Conservation (phyloP, 2,329 filamentous ascomycete species). For the Podosphaera xanthii region DNA sequence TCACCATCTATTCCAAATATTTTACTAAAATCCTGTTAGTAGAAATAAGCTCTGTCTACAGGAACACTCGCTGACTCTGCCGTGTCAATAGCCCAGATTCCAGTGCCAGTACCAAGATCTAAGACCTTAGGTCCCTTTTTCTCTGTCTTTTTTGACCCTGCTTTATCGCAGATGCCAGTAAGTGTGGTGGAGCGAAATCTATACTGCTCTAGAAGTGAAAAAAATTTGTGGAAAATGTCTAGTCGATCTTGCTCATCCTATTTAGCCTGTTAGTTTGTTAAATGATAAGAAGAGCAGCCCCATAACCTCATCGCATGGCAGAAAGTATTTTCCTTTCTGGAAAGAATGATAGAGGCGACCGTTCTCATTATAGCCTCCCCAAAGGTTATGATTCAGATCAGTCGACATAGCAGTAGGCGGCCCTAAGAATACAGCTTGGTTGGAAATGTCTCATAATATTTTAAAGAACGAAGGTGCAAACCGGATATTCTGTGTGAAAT, state of each 20-base stretch:
- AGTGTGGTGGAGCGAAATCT: slow-evolving; percentile 21
- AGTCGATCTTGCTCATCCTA: slow-evolving; percentile 53
- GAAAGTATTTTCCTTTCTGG: slow-evolving; percentile 45
- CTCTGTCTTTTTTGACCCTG: not conserved
- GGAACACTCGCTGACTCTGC: slow-evolving; percentile 34
- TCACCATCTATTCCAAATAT: slow-evolving; percentile 27
- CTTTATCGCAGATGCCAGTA: slow-evolving; percentile 10
- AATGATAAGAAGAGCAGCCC: not conserved
- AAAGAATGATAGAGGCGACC: slow-evolving; percentile 47
- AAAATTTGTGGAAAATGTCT: slow-evolving; percentile 64
- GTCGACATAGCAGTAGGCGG: too few species aligned
- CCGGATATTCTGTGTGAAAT: too few species aligned
- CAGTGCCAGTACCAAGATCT: slow-evolving; percentile 65
- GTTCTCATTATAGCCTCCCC: slow-evolving; percentile 32
- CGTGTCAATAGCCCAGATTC: slow-evolving; percentile 79
- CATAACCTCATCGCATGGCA: slow-evolving; percentile 52
- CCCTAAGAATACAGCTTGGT: too few species aligned
- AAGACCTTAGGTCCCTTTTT: slow-evolving; percentile 23
- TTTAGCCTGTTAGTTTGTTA: not conserved
- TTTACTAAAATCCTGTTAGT: slow-evolving; percentile 18
- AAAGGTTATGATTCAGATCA: not conserved
- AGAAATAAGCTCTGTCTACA: not conserved
- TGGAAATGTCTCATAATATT: too few species aligned
- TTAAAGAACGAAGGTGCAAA: too few species aligned
- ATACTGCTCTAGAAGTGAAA: slow-evolving; percentile 36